Percentiles rank a stretch among this genome's conserved stretches.
Conservation (phyloP, 176 grass and related monocot genomes). For the Zea luxurians region DNA sequence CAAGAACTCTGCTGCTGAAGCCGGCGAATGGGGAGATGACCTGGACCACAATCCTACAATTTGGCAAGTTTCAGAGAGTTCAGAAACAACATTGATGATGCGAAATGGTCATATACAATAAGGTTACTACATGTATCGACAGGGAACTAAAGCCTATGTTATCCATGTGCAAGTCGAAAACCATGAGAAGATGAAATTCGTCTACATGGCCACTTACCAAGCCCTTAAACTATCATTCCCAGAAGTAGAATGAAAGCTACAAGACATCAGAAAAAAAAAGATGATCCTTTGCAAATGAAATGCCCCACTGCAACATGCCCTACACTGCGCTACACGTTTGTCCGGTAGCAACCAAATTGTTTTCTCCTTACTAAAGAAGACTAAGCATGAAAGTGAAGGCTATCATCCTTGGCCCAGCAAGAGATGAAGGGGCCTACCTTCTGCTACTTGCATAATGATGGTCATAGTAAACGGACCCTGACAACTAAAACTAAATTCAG, state of each 20-base stretch:
- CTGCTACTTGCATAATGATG: constrained; percentile 33
- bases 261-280: constrained; percentile 17
- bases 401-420: constrained; percentile 40
- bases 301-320: constrained; percentile 42
- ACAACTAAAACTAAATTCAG: constrained; percentile 30
- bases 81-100: constrained; percentile 24
- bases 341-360: constrained; percentile 35
- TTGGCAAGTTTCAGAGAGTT: constrained; percentile 25
- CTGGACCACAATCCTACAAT: constrained; percentile 23
- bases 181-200: background rate
- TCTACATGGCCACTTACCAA: constrained; percentile 2
- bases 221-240: constrained; percentile 26
- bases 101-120: constrained; percentile 22
- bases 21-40: background rate
- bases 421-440: constrained; percentile 40
- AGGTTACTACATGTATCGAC: constrained; percentile 21
- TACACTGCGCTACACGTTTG: constrained; percentile 40
- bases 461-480: constrained; percentile 27
- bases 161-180: constrained; percentile 15
- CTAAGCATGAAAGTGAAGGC: constrained; percentile 33
- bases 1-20: constrained; percentile 26
- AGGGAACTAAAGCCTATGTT: constrained; percentile 15
- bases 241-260: constrained; percentile 30
- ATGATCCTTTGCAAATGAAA: constrained; percentile 43
- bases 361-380: constrained; percentile 29